Evolutionary conservation across 75 land plant species (phyloP).

Genomic region (Ceratopteris richardii): DNA sequence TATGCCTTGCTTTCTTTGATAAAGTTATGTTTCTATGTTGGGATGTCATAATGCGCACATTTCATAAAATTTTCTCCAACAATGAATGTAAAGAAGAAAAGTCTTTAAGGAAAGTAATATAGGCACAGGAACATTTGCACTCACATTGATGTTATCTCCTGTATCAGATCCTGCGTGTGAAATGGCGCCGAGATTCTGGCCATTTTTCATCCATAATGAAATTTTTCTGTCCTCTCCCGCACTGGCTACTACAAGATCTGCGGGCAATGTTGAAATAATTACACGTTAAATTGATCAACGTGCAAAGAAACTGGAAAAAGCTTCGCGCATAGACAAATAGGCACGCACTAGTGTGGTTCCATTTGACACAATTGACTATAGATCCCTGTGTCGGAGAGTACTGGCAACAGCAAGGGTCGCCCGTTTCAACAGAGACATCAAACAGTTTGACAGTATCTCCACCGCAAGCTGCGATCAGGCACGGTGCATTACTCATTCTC

Average conservation of each 20-base stretch:
- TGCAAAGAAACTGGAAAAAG: too few species aligned
- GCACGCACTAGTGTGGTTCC: slow-evolving; percentile 97
- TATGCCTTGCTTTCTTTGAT: too few species aligned
- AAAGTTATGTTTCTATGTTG: too few species aligned
- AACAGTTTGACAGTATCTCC: slow-evolving; percentile 93
- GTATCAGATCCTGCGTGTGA: slow-evolving; percentile 42
- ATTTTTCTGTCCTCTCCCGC: slow-evolving; percentile 92
- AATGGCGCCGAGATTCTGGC: slow-evolving; percentile 57
- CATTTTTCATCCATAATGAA: slow-evolving; percentile 78
- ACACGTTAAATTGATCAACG: too few species aligned
- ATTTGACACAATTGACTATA: slow-evolving; percentile 70
- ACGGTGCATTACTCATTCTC: neutral
- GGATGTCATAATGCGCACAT: too few species aligned
- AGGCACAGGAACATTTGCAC: too few species aligned
- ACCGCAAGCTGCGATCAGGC: slow-evolving; percentile 71
- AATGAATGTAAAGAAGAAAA: too few species aligned
- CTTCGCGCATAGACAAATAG: too few species aligned
- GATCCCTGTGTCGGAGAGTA: slow-evolving; percentile 66
- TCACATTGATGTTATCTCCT: slow-evolving; percentile 68
- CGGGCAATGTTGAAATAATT: neutral
- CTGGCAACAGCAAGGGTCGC: slow-evolving; percentile 68
- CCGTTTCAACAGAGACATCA: slow-evolving; percentile 46
- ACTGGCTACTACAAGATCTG: slow-evolving; percentile 95
- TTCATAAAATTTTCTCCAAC: too few species aligned
- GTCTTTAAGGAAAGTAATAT: too few species aligned